Percentiles rank a stretch among this genome's conserved stretches.
phyloP scores from a whole-genome alignment of 129 eudicot genomes.

The Flaveria ramosissima region DNA sequence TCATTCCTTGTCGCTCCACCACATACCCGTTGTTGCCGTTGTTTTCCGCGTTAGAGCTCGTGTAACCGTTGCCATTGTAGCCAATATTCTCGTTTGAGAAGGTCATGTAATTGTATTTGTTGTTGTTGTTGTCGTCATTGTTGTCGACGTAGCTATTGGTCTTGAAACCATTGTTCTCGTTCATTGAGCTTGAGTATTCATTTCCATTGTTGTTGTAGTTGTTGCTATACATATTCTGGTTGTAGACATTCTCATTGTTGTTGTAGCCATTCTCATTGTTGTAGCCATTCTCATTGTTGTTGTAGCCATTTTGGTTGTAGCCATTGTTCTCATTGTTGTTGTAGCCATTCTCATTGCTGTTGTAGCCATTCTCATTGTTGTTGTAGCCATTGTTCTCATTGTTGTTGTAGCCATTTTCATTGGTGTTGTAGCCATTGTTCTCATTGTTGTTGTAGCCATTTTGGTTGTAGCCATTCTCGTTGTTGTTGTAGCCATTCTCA shows the following conservation, averaged over 20 bases:
- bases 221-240: conserved; percentile 23
- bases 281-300: conserved; percentile 3
- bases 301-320: background rate
- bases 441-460: background rate
- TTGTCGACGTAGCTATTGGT: conserved; percentile 10
- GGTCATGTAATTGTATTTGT: conserved; percentile 19
- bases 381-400: background rate
- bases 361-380: conserved; percentile 22
- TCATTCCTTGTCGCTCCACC: conserved; percentile 53
- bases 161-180: conserved; percentile 6
- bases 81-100: conserved; percentile 29
- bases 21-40: conserved; percentile 26
- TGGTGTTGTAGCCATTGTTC: conserved; percentile 1
- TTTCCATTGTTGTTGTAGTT: conserved; percentile 17
- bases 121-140: conserved; percentile 7
- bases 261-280: conserved; percentile 11
- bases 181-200: conserved; percentile 7
- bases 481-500: background rate
- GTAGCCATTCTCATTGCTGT: conserved; percentile 1
- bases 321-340: background rate
- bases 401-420: background rate
- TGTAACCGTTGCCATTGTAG: conserved; percentile 33
- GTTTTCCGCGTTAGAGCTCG: conserved; percentile 26
- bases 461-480: background rate
- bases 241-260: background rate